Percentiles rank a stretch among this genome's conserved stretches.
phyloP scores from a whole-genome alignment of 139 green algal genomes.

The Trebouxia sp. region DNA sequence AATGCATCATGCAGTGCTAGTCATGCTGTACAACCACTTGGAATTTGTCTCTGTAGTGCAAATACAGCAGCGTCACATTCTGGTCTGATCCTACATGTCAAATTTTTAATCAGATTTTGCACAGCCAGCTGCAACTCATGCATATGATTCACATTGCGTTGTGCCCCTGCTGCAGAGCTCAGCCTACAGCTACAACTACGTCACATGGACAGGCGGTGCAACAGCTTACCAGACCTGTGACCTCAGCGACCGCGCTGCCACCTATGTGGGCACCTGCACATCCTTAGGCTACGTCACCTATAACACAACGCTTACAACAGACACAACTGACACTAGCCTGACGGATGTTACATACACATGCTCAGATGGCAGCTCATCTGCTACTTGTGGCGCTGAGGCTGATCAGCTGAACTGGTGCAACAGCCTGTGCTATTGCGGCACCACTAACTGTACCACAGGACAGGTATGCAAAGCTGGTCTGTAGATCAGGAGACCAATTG shows the following conservation, averaged over 20 bases:
- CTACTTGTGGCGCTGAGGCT: neutral
- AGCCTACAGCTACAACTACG: conserved; percentile 51
- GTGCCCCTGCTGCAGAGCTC: conserved; percentile 10
- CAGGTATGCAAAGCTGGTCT: too few relatives aligned
- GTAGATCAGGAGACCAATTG: too few relatives aligned
- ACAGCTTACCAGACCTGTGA: conserved; percentile 59
- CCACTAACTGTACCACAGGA: neutral
- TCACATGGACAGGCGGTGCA: conserved; percentile 53
- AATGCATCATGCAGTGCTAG: too few relatives aligned
- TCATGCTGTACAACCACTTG: too few relatives aligned
- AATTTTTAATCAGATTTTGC: too few relatives aligned
- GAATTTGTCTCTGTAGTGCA: too few relatives aligned
- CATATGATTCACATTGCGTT: too few relatives aligned
- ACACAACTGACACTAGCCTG: neutral
- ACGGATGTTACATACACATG: conserved; percentile 13
- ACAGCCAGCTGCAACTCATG: too few relatives aligned
- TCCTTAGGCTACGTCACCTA: conserved; percentile 41
- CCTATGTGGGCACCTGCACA: conserved; percentile 64
- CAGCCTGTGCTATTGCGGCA: neutral
- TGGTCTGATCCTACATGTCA: too few relatives aligned
- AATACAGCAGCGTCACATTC: too few relatives aligned
- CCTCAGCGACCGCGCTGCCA: conserved; percentile 41
- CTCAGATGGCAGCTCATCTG: neutral
- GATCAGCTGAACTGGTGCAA: neutral
- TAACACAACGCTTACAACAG: neutral